Base-by-base conservation (phyloP, 2,329 filamentous ascomycete genomes). In the Pseudogymnoascus sp. region DNA sequence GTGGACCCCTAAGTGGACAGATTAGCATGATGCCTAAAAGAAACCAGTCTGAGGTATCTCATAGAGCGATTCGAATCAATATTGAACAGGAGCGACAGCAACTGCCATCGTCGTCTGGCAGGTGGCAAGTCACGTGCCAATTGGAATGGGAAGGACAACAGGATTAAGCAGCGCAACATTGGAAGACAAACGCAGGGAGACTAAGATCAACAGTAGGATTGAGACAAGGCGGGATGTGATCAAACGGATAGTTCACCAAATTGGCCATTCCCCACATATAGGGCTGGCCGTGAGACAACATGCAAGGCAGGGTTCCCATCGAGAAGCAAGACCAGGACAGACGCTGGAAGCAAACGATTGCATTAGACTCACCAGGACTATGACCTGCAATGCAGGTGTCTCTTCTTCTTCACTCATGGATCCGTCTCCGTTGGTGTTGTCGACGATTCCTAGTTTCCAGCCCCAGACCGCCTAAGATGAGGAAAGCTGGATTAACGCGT, bases 1-100 rank as follows among this genome's bases (percentile, higher is more conserved):
- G 91, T 91, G 53, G 91, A 86, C 67, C 94, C 94, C 92, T 96
- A 56, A 21, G 28, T 56, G n/a, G n/a, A 14, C 2, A 33, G 5
- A 56, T 56, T 56, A 56, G 50, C 5, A 56, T 18, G 10, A 18
- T 21, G 25, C 11, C 50, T 12, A 18, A 12, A 56, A 21, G 11
- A 33, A 1, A 16, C 6, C 50, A 56, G 16, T 8, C 3, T 14
- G 28, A 21, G 28, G 11, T 35, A 35, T 56, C 28, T 35, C 28
- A 18, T 35, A n/a, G 28, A 21, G 28, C 25, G 28, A 56, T 33
- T 18, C 2, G 33, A 18, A 5, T 56, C 50, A 18, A 35, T 16
- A 21, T 12, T 35, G 28, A 56, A 35, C 28, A 33, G 28, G n/a
- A 21, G 50, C n/a, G 11, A 56, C 28, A 56, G 10, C 28, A 18